Base-by-base conservation (phyloP, 768 basidiomycete genomes). In the Amyloporia xantha region DNA sequence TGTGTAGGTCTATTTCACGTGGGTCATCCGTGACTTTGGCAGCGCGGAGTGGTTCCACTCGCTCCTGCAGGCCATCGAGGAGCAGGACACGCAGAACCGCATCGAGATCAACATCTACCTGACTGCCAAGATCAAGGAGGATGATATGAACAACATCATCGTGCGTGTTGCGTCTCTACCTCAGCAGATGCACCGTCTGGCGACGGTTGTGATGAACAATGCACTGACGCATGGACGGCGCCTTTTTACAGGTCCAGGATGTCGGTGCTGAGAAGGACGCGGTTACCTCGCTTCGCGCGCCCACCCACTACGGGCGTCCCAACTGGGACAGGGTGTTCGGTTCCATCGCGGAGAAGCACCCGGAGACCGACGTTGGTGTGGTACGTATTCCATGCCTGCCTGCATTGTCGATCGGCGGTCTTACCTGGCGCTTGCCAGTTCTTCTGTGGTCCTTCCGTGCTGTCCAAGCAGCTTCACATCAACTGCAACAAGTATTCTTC, bases 101-200 rank as follows among this genome's bases (percentile, higher is more conserved):
- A 94, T 94, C 54, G 93, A 96, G 71, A 94, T 95, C 62, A 91
- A 84, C 69, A 94, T 91, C 57, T 92, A 95, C 65, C 79, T 97
- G 19, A 96, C 93, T 0, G 88, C 86, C 27, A 87, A 81, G 72
- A 77, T 97, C 60, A 86, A 87, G 70, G 87, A 92, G 53, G 91
- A 93, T 61, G 91, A 97, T 55, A 80, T 94, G 77, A 88, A 83
- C 68, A 96, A 95, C 62, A 94, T 96, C 64, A 77, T 93, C 47
- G 89, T 86, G 51, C 54, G 75, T 66, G n/a, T 17, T 41, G 12
- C 17, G 12, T 15, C 4, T 35, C 38, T n/a, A n/a, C n/a, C n/a
- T n/a, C n/a, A n/a, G n/a, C n/a, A n/a, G n/a, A n/a, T n/a, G n/a
- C n/a, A n/a, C n/a, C n/a, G n/a, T n/a, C n/a, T n/a, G n/a, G n/a